Evolutionary conservation across 2,329 filamentous ascomycete species (phyloP).

Genomic region (Reticulascus tulasneorum): DNA sequence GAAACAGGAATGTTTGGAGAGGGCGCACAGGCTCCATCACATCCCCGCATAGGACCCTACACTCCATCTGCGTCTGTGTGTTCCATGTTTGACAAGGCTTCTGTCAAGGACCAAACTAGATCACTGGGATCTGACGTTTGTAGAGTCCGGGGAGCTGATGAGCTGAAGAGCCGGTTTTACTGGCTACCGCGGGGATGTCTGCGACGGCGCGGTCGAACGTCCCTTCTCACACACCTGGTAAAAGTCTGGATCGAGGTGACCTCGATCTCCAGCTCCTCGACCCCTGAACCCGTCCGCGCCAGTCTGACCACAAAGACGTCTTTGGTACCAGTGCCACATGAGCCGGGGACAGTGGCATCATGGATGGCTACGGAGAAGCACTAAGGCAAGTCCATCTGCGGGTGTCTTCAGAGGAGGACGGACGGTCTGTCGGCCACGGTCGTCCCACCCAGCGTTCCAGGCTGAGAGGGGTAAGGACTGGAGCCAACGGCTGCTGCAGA

Average conservation of each 20-base stretch:
- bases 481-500: conserved; percentile 7
- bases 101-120: too few relatives aligned
- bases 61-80: too few relatives aligned
- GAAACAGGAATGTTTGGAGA: too few relatives aligned
- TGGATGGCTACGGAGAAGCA: neutral
- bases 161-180: too few relatives aligned
- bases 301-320: neutral
- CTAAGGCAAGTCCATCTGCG: neutral
- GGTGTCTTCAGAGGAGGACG: conserved; percentile 7
- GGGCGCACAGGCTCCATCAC: too few relatives aligned
- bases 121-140: too few relatives aligned
- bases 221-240: neutral
- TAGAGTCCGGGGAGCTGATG: too few relatives aligned
- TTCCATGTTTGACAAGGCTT: too few relatives aligned
- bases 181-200: too few relatives aligned
- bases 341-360: neutral
- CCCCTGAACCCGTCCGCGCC: neutral
- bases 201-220: neutral
- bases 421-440: conserved; percentile 7
- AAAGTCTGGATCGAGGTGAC: neutral
- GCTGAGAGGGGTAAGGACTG: conserved; percentile 12
- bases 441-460: conserved; percentile 11
- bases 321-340: neutral
- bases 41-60: too few relatives aligned
- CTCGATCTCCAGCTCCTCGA: neutral